Conservation (phyloP, 1,139 yeast species). For the Lodderomyces theae region DNA sequence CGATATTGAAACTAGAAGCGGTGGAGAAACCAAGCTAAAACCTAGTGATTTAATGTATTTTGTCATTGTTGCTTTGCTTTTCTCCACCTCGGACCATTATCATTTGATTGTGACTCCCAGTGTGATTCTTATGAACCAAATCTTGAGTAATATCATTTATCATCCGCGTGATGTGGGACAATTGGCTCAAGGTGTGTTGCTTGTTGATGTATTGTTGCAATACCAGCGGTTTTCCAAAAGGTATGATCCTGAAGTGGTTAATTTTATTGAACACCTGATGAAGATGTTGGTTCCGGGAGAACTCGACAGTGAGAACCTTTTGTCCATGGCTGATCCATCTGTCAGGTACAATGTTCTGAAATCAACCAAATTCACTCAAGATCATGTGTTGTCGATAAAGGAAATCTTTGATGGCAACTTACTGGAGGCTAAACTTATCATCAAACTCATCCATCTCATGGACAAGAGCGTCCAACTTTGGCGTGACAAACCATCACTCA, state of each 20-base stretch:
- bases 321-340: constrained; percentile 17
- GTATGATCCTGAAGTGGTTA: constrained; percentile 73
- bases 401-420: constrained; percentile 24
- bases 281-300: constrained; percentile 37
- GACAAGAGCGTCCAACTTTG: constrained; percentile 44
- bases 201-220: constrained; percentile 61
- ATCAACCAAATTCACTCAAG: constrained; percentile 9
- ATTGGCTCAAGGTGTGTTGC: constrained; percentile 48
- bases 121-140: constrained; percentile 67
- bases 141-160: constrained; percentile 37
- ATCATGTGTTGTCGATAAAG: constrained; percentile 15
- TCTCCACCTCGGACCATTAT: constrained; percentile 94
- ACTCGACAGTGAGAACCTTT: constrained; percentile 6
- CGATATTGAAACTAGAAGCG: constrained; percentile 49
- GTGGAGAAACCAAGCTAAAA: constrained; percentile 22
- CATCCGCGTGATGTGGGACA: constrained; percentile 35
- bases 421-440: constrained; percentile 29
- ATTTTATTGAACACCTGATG: constrained; percentile 56
- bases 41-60: constrained; percentile 65
- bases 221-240: constrained; percentile 83
- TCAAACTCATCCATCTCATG: constrained; percentile 24
- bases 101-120: constrained; percentile 90
- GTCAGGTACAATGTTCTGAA: constrained; percentile 15
- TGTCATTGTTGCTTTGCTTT: constrained; percentile 68
- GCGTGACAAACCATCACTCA: constrained; percentile 62